Conservation (phyloP, 768 basidiomycete species). For the Russula foetens region DNA sequence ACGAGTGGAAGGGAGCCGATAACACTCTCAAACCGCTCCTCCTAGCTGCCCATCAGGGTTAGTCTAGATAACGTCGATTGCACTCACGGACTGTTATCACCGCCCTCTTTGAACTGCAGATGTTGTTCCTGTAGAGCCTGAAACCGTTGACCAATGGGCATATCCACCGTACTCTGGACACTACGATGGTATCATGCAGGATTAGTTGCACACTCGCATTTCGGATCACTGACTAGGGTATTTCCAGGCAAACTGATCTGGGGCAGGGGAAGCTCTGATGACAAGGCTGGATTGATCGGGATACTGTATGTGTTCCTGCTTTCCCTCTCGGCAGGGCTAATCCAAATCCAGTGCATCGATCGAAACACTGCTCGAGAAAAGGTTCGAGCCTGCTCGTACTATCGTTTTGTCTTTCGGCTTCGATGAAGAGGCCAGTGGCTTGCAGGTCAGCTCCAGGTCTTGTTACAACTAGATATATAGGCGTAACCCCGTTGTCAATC, state of each 20-base stretch:
- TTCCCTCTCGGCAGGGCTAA: background rate
- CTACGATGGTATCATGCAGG: conserved; percentile 38
- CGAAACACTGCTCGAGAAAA: conserved; percentile 32
- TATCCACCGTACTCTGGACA: conserved; percentile 57
- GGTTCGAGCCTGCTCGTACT: conserved; percentile 31
- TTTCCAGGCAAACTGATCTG: conserved; percentile 23
- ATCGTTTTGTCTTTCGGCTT: conserved; percentile 30
- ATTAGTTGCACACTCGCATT: background rate
- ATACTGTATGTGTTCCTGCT: conserved; percentile 21
- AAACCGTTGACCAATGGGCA: conserved; percentile 48
- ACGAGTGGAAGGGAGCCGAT: conserved; percentile 49
- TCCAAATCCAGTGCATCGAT: conserved; percentile 26
- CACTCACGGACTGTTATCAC: background rate
- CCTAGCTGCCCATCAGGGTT: conserved; percentile 45
- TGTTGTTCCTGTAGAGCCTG: conserved; percentile 57
- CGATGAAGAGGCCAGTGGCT: conserved; percentile 36
- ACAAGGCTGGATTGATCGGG: conserved; percentile 29
- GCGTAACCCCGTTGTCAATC: background rate
- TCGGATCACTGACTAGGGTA: background rate
- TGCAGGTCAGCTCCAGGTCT: conserved; percentile 11
- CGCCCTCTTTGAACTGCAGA: conserved; percentile 31
- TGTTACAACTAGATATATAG: background rate
- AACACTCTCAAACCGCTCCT: conserved; percentile 45
- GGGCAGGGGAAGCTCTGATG: conserved; percentile 30
- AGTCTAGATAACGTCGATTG: conserved; percentile 20